Base-by-base conservation (phyloP, 805 yeast genomes). In the Yamadazyma philogaea region DNA sequence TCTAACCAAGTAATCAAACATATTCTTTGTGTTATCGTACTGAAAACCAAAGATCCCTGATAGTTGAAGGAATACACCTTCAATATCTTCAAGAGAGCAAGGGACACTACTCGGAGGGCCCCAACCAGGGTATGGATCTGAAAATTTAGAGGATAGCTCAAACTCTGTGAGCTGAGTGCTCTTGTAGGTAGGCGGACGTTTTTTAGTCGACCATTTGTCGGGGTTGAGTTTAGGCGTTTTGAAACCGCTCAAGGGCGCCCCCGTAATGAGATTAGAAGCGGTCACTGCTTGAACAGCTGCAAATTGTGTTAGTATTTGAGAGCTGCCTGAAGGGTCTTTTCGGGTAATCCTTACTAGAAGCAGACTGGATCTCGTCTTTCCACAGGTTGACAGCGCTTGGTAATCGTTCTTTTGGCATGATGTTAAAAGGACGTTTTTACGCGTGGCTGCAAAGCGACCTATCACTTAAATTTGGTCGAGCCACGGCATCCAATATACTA, bases 11-110 rank as follows among this genome's bases (percentile, higher is more conserved):
- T 78, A 78, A 52, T 82, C 88, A 63, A 75, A 82, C 78, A 82
- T 82, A 53, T 83, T 84, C 44, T 69, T 69, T 17, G 82, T 71
- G 46, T 74, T 82, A 56, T 83, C 89, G 36, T 60, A 55, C 56
- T 86, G 93, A 56, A 84, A 85, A 0, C 87, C 87, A 61, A 85
- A 82, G 1, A 77, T 64, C 14, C 66, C 66, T 5, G 74, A 68
- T 34, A 84, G 60, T 34, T 74, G 75, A 14, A 70, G 61, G 46
- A 82, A 78, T 1, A 81, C 73, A 1, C 69, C 63, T 46, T 80
- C 82, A 37, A 86, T 83, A 21, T 77, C 79, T 33, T 64, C 69
- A 39, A 70, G 64, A 1, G 74, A 52, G 12, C 81, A 72, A 1
- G 86, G 85, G 3, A 69, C 66, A 12, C 22, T 16, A 3, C 56